A percentile compares a stretch with the other conserved stretches of the same genome.
Evolutionary conservation across 805 yeast species (phyloP).

Genomic region (Cyberlindnera amylophila): DNA sequence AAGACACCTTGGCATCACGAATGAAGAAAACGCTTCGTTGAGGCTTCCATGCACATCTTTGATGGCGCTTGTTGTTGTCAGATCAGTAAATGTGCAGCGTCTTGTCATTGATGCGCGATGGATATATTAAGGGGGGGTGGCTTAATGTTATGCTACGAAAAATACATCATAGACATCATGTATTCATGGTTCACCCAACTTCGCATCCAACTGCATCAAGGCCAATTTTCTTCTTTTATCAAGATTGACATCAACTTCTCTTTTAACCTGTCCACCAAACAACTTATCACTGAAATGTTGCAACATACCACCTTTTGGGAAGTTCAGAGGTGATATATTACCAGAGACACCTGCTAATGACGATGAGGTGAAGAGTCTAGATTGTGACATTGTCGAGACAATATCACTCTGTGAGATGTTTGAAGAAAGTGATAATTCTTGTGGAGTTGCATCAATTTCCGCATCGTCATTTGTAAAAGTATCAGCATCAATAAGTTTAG

Average conservation of each 20-base stretch:
- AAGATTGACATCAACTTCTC: slow-evolving; percentile 19
- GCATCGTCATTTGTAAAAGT: slow-evolving; percentile 26
- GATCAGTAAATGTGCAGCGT: no score
- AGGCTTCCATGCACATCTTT: no score
- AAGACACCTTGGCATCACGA: no score
- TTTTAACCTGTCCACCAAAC: neutral
- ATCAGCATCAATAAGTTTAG: slow-evolving; percentile 24
- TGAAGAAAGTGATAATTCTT: slow-evolving; percentile 19
- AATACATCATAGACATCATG: no score
- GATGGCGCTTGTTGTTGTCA: no score
- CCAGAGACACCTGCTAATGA: slow-evolving; percentile 38
- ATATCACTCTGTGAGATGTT: slow-evolving; percentile 19
- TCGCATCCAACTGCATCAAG: slow-evolving; percentile 34
- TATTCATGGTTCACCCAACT: neutral
- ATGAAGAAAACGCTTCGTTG: no score
- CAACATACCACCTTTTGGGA: slow-evolving; percentile 19
- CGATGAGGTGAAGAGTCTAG: slow-evolving; percentile 37
- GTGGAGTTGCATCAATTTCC: slow-evolving; percentile 14
- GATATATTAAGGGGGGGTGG: no score
- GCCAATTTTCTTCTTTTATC: slow-evolving; percentile 41
- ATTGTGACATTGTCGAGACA: slow-evolving; percentile 33
- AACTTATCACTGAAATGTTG: slow-evolving; percentile 10
- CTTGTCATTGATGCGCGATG: no score
- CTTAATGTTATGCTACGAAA: no score
- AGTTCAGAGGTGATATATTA: slow-evolving; percentile 31